A percentile compares a stretch with the other conserved stretches of the same genome.
Conservation (phyloP, 768 basidiomycete genomes). For the Suillus lakei region DNA sequence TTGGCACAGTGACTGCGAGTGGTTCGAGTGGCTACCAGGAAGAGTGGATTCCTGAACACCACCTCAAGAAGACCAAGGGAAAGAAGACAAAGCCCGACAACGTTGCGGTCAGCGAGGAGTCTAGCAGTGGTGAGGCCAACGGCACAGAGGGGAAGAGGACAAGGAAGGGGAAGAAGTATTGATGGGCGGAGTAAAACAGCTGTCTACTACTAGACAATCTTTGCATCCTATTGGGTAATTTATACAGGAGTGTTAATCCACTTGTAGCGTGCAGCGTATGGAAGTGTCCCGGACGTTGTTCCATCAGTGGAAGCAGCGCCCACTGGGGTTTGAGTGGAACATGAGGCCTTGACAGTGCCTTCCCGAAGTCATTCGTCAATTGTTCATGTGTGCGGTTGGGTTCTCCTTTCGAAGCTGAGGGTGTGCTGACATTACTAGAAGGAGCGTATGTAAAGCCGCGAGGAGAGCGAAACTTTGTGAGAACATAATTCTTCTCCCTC, state of each 20-base stretch:
- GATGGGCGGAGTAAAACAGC: not conserved
- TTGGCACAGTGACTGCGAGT: slow-evolving; percentile 63
- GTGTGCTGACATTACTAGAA: not conserved
- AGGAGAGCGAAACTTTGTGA: not conserved
- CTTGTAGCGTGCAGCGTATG: not conserved
- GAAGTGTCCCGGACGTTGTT: not conserved
- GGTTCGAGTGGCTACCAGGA: slow-evolving; percentile 78
- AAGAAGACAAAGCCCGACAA: slow-evolving; percentile 50
- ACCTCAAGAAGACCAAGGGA: slow-evolving; percentile 69
- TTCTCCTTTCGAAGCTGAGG: not conserved
- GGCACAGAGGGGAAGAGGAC: slow-evolving; percentile 52
- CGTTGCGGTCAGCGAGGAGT: slow-evolving; percentile 65
- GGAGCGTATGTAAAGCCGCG: not conserved
- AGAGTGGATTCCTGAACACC: slow-evolving; percentile 94
- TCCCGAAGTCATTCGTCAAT: not conserved
- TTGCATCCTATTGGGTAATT: slow-evolving; percentile 11
- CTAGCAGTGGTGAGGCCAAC: slow-evolving; percentile 69
- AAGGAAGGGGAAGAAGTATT: slow-evolving; percentile 57
- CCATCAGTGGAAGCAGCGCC: not conserved
- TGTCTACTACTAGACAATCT: not conserved
- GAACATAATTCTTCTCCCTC: not conserved
- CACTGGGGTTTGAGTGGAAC: not conserved
- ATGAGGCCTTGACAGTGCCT: not conserved
- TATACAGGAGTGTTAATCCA: slow-evolving; percentile 11
- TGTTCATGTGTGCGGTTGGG: not conserved